phyloP scores from a whole-genome alignment of 148 eudicot species.

The Nepenthes gracilis region DNA sequence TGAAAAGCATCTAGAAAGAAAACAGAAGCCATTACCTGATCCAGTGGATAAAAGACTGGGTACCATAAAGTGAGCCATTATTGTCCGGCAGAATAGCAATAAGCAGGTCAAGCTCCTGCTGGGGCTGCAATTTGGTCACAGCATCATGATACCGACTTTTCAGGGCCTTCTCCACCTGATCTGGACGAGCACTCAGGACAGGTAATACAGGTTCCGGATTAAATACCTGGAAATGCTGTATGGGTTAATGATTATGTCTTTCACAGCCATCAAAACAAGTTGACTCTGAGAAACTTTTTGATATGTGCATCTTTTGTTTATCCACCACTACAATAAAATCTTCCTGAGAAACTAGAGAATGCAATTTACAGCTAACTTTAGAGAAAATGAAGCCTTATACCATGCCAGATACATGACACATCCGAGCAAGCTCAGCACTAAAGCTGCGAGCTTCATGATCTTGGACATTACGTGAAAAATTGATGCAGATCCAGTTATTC shows the following conservation, averaged over 20 bases:
- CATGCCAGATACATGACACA: slow-evolving; percentile 74
- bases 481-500: slow-evolving; percentile 48
- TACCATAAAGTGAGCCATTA: slow-evolving; percentile 47
- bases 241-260: neutral
- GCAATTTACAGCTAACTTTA: neutral
- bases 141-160: slow-evolving; percentile 11
- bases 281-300: neutral
- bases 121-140: neutral
- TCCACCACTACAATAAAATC: neutral
- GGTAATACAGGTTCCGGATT: slow-evolving; percentile 21
- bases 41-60: neutral
- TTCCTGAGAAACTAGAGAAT: neutral
- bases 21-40: neutral
- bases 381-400: slow-evolving; percentile 21
- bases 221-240: slow-evolving; percentile 22
- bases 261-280: neutral
- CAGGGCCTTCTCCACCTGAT: slow-evolving; percentile 34
- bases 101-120: slow-evolving; percentile 38
- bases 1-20: neutral
- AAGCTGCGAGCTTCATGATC: slow-evolving; percentile 11
- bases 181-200: slow-evolving; percentile 9
- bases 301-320: neutral
- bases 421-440: slow-evolving; percentile 28
- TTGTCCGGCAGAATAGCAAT: slow-evolving; percentile 54
- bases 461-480: slow-evolving; percentile 24